Percentiles rank a stretch among this genome's conserved stretches.
Evolutionary conservation across 768 basidiomycete genomes (phyloP).

Genomic region (Daedaleopsis nitida): DNA sequence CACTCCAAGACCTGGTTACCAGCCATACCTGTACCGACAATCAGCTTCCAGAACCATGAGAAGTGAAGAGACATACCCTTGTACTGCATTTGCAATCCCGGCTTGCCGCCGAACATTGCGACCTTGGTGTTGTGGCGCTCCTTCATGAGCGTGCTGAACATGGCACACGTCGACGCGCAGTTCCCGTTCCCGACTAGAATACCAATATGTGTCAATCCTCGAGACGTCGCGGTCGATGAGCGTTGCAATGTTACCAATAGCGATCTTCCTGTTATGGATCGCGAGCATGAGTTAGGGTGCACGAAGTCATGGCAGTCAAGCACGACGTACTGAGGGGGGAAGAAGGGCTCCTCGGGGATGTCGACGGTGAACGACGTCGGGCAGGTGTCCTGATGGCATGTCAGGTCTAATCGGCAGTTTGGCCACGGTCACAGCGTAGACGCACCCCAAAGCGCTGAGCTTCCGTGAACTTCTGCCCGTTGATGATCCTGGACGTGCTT

Average conservation of each 20-base stretch:
- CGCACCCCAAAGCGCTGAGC: constrained; percentile 38
- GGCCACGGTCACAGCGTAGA: not conserved
- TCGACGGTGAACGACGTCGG: constrained; percentile 25
- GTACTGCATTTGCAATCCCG: constrained; percentile 50
- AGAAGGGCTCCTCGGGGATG: constrained; percentile 49
- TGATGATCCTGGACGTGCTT: constrained; percentile 27
- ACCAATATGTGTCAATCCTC: not conserved
- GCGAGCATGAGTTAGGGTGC: not conserved
- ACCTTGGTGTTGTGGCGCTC: constrained; percentile 55
- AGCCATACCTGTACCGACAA: constrained; percentile 43
- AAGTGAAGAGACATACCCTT: constrained; percentile 34
- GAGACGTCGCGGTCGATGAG: not conserved
- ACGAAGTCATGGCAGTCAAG: not conserved
- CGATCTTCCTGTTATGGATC: constrained; percentile 22
- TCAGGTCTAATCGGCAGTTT: not conserved
- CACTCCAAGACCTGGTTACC: constrained; percentile 67
- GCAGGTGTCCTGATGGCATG: constrained; percentile 38
- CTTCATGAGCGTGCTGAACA: constrained; percentile 64
- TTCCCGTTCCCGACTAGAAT: constrained; percentile 28
- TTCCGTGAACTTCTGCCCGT: constrained; percentile 31
- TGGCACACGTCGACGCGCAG: constrained; percentile 65
- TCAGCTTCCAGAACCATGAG: not conserved
- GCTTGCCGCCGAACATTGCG: constrained; percentile 60
- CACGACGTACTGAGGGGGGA: constrained; percentile 39
- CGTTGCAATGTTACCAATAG: constrained; percentile 21